A percentile compares a stretch with the other conserved stretches of the same genome.
Evolutionary conservation across 345 rosid genomes (phyloP).

Genomic region (Populus simonii): DNA sequence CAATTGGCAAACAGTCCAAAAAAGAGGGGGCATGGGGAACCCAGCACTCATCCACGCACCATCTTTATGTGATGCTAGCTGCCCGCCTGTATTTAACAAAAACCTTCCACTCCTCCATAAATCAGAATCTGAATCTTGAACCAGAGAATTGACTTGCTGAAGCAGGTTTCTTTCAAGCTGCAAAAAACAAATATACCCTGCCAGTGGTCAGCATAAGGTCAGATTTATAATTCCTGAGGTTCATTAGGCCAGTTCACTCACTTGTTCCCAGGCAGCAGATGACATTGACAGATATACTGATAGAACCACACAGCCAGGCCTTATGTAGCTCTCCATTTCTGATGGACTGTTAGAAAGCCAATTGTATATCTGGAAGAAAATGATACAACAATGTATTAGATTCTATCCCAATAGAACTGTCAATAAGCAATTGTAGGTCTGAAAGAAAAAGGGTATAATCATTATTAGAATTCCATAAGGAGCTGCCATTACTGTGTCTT

Average conservation of each 20-base stretch:
- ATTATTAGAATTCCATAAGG: slow-evolving; percentile 1
- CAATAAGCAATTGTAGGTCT: not conserved
- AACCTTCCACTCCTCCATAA: slow-evolving; percentile 78
- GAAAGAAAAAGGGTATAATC: not conserved
- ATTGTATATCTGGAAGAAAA: slow-evolving; percentile 58
- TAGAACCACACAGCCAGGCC: slow-evolving; percentile 89
- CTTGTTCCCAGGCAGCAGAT: slow-evolving; percentile 64
- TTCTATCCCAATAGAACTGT: not conserved
- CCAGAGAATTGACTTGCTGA: slow-evolving; percentile 47
- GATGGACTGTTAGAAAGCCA: slow-evolving; percentile 91
- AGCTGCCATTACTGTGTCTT: slow-evolving; percentile 3
- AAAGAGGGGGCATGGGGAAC: not conserved
- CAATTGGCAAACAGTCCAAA: not conserved
- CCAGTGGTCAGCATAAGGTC: slow-evolving; percentile 30
- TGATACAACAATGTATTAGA: not conserved
- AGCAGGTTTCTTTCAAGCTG: slow-evolving; percentile 70
- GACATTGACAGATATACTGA: slow-evolving; percentile 78
- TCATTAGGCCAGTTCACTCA: slow-evolving; percentile 39
- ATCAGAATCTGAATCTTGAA: slow-evolving; percentile 51
- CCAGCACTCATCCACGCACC: slow-evolving; percentile 43
- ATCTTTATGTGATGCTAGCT: slow-evolving; percentile 64
- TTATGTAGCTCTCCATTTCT: slow-evolving; percentile 94
- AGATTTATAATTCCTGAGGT: not conserved
- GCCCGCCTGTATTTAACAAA: slow-evolving; percentile 60
- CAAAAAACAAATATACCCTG: slow-evolving; percentile 20